These are phyloP conservation scores for Penicillium paradoxum DNA, from an alignment of 495 filamentous ascomycete species.

Conservation along the genomic window DNA sequence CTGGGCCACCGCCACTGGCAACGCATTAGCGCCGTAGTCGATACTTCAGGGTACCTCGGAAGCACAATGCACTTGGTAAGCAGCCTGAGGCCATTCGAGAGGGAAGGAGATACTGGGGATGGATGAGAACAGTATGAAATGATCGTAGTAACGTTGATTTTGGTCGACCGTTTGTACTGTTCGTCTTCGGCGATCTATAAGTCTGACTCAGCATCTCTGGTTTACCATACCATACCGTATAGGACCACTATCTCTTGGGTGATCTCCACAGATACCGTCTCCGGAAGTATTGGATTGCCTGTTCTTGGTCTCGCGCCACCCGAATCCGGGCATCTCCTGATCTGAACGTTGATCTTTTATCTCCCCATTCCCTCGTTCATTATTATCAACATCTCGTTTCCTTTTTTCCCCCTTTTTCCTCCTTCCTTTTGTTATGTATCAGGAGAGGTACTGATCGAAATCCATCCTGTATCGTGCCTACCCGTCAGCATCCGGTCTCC, in stretches of 20 bases:
- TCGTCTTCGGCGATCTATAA: too few relatives aligned
- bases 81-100: too few relatives aligned
- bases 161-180: too few relatives aligned
- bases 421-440: neutral
- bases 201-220: constrained; percentile 4
- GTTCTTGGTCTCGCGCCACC: constrained; percentile 13
- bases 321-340: constrained; percentile 14
- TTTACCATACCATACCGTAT: neutral
- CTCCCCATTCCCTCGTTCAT: constrained; percentile 6
- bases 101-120: too few relatives aligned
- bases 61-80: neutral
- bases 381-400: neutral
- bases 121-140: too few relatives aligned
- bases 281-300: too few relatives aligned
- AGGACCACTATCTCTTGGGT: neutral
- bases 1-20: constrained; percentile 1
- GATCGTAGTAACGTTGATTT: too few relatives aligned
- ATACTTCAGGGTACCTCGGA: neutral
- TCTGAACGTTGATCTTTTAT: constrained; percentile 12
- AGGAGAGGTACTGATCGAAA: neutral
- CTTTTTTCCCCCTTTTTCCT: neutral
- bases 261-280: neutral
- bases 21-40: neutral
- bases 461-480: constrained; percentile 8
- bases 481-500: constrained; percentile 16